phyloP scores from a whole-genome alignment of 768 basidiomycete species.

The Pleurotus ostreatus region DNA sequence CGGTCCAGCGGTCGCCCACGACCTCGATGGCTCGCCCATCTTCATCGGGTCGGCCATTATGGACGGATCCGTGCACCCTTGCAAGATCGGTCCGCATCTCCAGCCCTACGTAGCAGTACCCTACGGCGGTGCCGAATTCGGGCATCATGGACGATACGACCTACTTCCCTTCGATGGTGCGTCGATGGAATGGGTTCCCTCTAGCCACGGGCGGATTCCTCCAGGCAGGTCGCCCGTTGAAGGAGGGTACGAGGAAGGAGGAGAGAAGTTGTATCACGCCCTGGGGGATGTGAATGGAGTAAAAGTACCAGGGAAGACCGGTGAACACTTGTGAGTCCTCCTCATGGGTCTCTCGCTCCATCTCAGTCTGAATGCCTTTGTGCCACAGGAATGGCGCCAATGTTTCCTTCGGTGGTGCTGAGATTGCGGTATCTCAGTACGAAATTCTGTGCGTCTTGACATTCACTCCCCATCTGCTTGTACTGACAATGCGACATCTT shows the following conservation, averaged over 20 bases:
- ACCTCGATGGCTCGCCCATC: slow-evolving; percentile 59
- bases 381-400: slow-evolving; percentile 35
- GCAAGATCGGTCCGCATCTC: slow-evolving; percentile 72
- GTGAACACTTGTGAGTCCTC: slow-evolving; percentile 44
- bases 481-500: too few species aligned
- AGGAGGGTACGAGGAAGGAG: slow-evolving; percentile 73
- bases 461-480: not conserved
- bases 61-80: slow-evolving; percentile 68
- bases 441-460: slow-evolving; percentile 40
- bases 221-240: slow-evolving; percentile 55
- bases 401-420: slow-evolving; percentile 42
- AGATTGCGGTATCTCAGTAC: slow-evolving; percentile 37
- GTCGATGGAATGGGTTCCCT: slow-evolving; percentile 73
- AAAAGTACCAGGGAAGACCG: slow-evolving; percentile 71
- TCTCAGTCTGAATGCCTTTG: not conserved
- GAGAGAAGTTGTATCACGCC: slow-evolving; percentile 66
- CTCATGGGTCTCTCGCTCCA: slow-evolving; percentile 9
- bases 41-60: slow-evolving; percentile 76
- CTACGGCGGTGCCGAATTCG: slow-evolving; percentile 57
- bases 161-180: slow-evolving; percentile 63
- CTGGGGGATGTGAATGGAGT: slow-evolving; percentile 46
- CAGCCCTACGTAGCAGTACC: slow-evolving; percentile 50
- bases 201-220: slow-evolving; percentile 59
- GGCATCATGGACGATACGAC: slow-evolving; percentile 67
- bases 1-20: slow-evolving; percentile 49